Conservation (phyloP, 108 stramenopile genomes). For the Nitzschia putrida region DNA sequence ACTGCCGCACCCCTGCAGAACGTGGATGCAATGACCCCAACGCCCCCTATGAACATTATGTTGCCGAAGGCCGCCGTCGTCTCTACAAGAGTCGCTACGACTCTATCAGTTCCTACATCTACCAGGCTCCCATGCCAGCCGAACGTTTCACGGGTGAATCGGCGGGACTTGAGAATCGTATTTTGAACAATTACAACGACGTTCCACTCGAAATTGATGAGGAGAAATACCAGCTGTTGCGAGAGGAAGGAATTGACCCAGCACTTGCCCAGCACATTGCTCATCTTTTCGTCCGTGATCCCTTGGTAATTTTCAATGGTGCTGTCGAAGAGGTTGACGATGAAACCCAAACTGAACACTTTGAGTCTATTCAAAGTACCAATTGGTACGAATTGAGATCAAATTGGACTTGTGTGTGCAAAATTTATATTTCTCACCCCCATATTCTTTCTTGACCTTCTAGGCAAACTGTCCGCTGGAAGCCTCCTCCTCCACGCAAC, state of each 20-base stretch:
- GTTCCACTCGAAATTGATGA: slow-evolving; percentile 86
- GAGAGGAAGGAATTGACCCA: slow-evolving; percentile 89
- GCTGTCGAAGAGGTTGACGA: slow-evolving; percentile 94
- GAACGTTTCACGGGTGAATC: slow-evolving; percentile 21
- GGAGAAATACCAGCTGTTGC: slow-evolving; percentile 68
- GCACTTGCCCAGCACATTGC: slow-evolving; percentile 94
- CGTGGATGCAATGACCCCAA: slow-evolving; percentile 74
- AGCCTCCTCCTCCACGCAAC: slow-evolving; percentile 95
- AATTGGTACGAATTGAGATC: slow-evolving; percentile 80
- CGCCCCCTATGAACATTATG: slow-evolving; percentile 62
- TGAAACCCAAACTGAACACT: slow-evolving; percentile 92
- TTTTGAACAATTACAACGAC: slow-evolving; percentile 93
- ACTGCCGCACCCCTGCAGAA: slow-evolving; percentile 93
- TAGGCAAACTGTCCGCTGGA: slow-evolving; percentile 97
- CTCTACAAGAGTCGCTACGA: slow-evolving; percentile 96
- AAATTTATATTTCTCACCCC: background rate
- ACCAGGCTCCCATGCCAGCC: slow-evolving; percentile 56
- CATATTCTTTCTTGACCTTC: background rate
- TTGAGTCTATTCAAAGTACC: slow-evolving; percentile 97
- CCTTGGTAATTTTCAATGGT: slow-evolving; percentile 95
- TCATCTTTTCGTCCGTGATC: slow-evolving; percentile 96
- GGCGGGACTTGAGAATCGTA: slow-evolving; percentile 56
- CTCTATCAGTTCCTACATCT: slow-evolving; percentile 92
- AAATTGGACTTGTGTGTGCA: background rate
- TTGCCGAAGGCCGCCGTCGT: slow-evolving; percentile 69